These are phyloP conservation scores for Desmodesmus armatus DNA, from an alignment of 139 green algal species.

Conservation along the genomic window DNA sequence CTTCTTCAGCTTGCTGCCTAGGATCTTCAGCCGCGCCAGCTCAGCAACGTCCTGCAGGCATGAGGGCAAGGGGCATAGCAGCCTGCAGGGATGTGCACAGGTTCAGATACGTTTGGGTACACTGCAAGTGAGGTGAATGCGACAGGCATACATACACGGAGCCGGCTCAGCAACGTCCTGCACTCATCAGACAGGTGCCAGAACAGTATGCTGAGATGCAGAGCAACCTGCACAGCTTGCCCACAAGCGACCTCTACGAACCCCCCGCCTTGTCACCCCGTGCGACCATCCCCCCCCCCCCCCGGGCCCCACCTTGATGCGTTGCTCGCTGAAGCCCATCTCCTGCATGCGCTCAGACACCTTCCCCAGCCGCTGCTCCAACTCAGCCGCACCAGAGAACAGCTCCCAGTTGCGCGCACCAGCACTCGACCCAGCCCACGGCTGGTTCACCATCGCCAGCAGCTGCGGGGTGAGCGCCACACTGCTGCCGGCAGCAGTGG, in stretches of 20 bases:
- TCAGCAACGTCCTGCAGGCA: conserved; percentile 66
- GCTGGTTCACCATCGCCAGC: background rate
- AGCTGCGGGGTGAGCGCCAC: background rate
- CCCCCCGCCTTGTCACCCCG: too few relatives aligned
- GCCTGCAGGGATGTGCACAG: background rate
- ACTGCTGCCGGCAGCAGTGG: background rate
- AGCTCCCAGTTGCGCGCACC: conserved; percentile 64
- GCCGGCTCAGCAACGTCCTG: too few relatives aligned
- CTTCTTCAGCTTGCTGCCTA: conserved; percentile 69
- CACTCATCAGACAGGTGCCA: too few relatives aligned
- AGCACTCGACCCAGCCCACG: background rate
- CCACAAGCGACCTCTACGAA: too few relatives aligned
- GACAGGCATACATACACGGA: too few relatives aligned
- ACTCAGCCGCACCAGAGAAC: conserved; percentile 45
- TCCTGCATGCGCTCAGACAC: conserved; percentile 52
- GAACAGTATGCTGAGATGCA: too few relatives aligned
- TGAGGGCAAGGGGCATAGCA: too few relatives aligned
- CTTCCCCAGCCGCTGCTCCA: conserved; percentile 46
- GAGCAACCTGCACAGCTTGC: too few relatives aligned
- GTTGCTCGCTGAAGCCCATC: conserved; percentile 57
- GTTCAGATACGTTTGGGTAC: too few relatives aligned
- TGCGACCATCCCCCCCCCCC: too few relatives aligned
- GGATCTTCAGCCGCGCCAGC: conserved; percentile 74
- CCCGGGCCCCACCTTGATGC: conserved; percentile 56
- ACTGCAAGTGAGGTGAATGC: too few relatives aligned